Evolutionary conservation across 495 filamentous ascomycete species (phyloP), one percentile per base, ranked within the genome.

Genomic region (Hapsidospora chrysogenum): DNA sequence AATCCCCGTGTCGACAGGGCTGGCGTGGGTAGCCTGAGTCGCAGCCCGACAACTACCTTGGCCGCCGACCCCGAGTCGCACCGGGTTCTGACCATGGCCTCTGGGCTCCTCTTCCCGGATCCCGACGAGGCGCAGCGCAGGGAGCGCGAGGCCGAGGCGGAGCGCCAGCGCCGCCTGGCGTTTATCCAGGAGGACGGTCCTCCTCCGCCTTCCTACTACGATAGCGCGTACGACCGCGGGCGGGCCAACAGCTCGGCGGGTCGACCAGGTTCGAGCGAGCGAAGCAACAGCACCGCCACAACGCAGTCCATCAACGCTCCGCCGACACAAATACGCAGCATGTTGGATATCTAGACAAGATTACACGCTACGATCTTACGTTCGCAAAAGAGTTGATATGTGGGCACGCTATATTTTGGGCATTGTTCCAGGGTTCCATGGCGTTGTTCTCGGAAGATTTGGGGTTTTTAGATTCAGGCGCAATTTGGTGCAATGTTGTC

Each of bases 311-410:
- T 51, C 4, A 51, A 37, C 9, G 49, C 40, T 16, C 52, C 56
- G 33, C 66, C 63, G 17, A 60, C 66, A 47, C 54, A 60, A 43
- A 54, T 73, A 10, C 57, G 53, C 47, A 72, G 67, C 41, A 74
- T 74, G 70, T 44, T 74, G 42, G 69, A 74, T 55, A 44, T 74
- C 5, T 73, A 46, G 60, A 18, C 23, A 11, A 26, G n/a, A n/a
- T n/a, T 26, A 26, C 6, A 26, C 23, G 11, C 23, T 6, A 26
- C 23, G 23, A 26, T 26, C n/a, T n/a, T n/a, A n/a, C n/a, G n/a
- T n/a, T n/a, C n/a, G n/a, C n/a, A n/a, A n/a, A n/a, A n/a, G n/a
- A n/a, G n/a, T n/a, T n/a, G n/a, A n/a, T n/a, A n/a, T n/a, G n/a
- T n/a, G n/a, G n/a, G n/a, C n/a, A n/a, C n/a, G n/a, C n/a, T n/a